Evolutionary conservation across 208 protist species (phyloP), one percentile per base, ranked within the genome.

Genomic region (Tritrichomonas musculus): DNA sequence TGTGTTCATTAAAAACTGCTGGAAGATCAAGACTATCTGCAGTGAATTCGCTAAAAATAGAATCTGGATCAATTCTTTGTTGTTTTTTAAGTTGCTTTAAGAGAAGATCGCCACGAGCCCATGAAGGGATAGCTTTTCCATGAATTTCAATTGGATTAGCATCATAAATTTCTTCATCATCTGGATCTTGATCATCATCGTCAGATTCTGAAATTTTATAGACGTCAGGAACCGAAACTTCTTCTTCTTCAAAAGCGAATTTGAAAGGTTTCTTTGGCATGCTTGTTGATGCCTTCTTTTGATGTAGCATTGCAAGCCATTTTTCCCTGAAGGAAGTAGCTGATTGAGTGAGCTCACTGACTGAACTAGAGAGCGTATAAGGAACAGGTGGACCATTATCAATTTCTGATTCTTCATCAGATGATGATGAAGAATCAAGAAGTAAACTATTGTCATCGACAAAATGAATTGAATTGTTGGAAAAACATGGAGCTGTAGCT

Each of bases 121-220:
- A 88, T 13, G 9, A 2, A 4, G 77, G 77, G 57, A 88, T 50
- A 0, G 17, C 39, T 50, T 88, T 88, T 88, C 77, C 77, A 60
- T 88, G 77, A 55, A 88, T 88, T 57, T 88, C 77, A 39, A 88
- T 57, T 57, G 77, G 77, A 39, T 88, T 88, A 11, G 5, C 39
- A 39, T 60, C 47, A 39, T 88, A 88, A 33, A 88, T 88, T 36
- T 88, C 77, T 9, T 57, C 41, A n/a, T n/a, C n/a, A 39, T 88
- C 77, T 9, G 53, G 22, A 33, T 53, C 41, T 53, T 5, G 30
- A 1, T 60, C 27, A 57, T 50, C 47, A 39, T 39, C 77, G 25
- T 53, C 41, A 88, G 47, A 33, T n/a, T 88, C 77, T 5, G 77
- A 88, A 2, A 88, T 88, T 57, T 88, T 3, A 17, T 88, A 88